phyloP scores from a whole-genome alignment of 257 asterid species.

The Petunia secreta region DNA sequence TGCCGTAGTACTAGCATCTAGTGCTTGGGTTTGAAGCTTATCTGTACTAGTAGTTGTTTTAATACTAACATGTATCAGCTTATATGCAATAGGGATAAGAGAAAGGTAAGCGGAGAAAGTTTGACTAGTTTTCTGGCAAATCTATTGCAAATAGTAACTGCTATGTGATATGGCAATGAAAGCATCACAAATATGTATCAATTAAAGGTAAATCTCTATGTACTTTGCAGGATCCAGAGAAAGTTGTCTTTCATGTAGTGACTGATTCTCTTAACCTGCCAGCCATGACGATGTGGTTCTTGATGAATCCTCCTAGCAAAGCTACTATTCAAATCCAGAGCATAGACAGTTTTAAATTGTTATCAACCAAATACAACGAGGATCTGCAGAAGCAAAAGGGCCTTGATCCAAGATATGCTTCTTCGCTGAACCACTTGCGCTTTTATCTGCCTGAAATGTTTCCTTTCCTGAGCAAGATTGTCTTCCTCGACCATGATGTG shows the following conservation, averaged over 20 bases:
- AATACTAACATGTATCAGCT: neutral
- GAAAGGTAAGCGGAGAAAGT: neutral
- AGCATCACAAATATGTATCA: neutral
- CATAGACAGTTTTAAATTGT: constrained; percentile 61
- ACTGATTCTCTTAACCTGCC: constrained; percentile 82
- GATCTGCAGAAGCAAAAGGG: constrained; percentile 60
- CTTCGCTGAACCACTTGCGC: constrained; percentile 83
- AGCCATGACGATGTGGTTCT: constrained; percentile 94
- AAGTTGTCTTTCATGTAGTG: constrained; percentile 77
- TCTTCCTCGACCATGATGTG: constrained; percentile 95
- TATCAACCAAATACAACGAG: constrained; percentile 53
- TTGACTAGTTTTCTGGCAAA: constrained; percentile 14
- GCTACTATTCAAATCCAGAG: constrained; percentile 77
- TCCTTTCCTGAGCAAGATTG: constrained; percentile 68
- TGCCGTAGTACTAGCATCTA: neutral
- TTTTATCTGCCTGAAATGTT: constrained; percentile 91
- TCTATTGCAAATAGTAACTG: neutral
- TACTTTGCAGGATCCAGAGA: constrained; percentile 70
- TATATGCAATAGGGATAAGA: neutral
- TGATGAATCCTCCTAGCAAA: constrained; percentile 72
- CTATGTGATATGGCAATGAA: neutral
- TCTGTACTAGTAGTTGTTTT: too few species aligned
- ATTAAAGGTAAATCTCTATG: constrained; percentile 29
- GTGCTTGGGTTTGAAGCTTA: too few species aligned
- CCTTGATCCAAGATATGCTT: constrained; percentile 68